These are phyloP conservation scores for Coccinonectria pachysandricola DNA, from an alignment of 2,329 filamentous ascomycete genomes.

Conservation along the genomic window DNA sequence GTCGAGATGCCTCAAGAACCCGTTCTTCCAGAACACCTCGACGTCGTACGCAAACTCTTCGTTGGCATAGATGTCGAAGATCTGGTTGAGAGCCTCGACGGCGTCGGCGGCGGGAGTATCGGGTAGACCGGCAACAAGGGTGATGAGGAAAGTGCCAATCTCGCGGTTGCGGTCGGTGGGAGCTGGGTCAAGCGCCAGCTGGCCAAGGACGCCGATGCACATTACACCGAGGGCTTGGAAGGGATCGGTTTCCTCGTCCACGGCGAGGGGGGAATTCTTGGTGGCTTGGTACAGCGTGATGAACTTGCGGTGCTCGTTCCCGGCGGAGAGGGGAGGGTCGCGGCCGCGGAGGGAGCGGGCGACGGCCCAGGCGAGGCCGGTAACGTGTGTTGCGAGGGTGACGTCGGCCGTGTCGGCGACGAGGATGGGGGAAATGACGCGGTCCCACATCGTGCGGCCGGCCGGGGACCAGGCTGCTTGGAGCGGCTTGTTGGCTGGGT, in stretches of 20 bases:
- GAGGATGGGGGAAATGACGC: constrained; percentile 46
- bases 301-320: constrained; percentile 48
- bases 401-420: constrained; percentile 52
- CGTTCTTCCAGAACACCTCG: constrained; percentile 54
- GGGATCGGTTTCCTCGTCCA: constrained; percentile 34
- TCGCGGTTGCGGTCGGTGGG: constrained; percentile 47
- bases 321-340: constrained; percentile 35
- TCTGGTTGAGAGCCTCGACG: constrained; percentile 54
- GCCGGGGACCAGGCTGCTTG: constrained; percentile 43
- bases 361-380: constrained; percentile 56
- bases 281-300: constrained; percentile 55
- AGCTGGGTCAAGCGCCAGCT: constrained; percentile 47
- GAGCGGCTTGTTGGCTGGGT: constrained; percentile 41
- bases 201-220: constrained; percentile 56
- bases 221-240: constrained; percentile 55
- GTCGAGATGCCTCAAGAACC: constrained; percentile 49
- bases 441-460: constrained; percentile 46
- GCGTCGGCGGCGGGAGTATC: constrained; percentile 45
- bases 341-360: constrained; percentile 42
- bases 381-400: constrained; percentile 50
- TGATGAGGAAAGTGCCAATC: constrained; percentile 53
- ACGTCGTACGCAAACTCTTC: constrained; percentile 47
- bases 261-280: constrained; percentile 22
- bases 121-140: constrained; percentile 40
- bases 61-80: constrained; percentile 59